Conservation (phyloP, 345 rosid species). For the Citrus medica region DNA sequence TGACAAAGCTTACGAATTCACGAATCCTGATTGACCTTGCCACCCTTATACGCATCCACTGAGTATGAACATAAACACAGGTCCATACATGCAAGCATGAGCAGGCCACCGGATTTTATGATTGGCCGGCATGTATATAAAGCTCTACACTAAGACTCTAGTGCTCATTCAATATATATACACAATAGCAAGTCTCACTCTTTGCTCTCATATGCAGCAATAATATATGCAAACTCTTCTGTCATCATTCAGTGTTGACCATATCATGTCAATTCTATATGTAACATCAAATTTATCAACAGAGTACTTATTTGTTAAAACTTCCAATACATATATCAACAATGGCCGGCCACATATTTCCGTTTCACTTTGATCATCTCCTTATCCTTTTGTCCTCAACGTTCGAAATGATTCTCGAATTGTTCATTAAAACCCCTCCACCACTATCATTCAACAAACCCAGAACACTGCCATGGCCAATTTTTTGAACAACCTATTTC, state of each 20-base stretch:
- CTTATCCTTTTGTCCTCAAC: conserved; percentile 29
- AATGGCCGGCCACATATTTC: conserved; percentile 36
- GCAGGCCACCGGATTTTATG: conserved; percentile 22
- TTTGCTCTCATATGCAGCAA: background rate
- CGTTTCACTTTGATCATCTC: background rate
- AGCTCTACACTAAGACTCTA: background rate
- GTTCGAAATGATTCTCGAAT: conserved; percentile 21
- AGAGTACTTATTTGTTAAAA: background rate
- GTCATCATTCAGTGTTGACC: background rate
- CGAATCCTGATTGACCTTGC: too few species aligned
- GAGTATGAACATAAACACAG: background rate
- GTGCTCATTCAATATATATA: background rate
- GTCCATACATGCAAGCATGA: background rate
- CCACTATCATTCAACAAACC: background rate
- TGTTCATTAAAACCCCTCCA: conserved; percentile 11
- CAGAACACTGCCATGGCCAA: background rate
- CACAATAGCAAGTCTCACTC: background rate
- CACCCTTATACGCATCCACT: background rate
- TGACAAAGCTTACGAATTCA: too few species aligned
- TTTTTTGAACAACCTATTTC: background rate
- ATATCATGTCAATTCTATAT: background rate
- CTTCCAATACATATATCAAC: background rate
- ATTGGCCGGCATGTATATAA: conserved; percentile 10
- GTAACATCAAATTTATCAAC: background rate
- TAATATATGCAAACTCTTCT: background rate